Evolutionary conservation across 75 land plant species (phyloP), one percentile per base, ranked within the genome.

Genomic region (Adiantum capillusveneris): DNA sequence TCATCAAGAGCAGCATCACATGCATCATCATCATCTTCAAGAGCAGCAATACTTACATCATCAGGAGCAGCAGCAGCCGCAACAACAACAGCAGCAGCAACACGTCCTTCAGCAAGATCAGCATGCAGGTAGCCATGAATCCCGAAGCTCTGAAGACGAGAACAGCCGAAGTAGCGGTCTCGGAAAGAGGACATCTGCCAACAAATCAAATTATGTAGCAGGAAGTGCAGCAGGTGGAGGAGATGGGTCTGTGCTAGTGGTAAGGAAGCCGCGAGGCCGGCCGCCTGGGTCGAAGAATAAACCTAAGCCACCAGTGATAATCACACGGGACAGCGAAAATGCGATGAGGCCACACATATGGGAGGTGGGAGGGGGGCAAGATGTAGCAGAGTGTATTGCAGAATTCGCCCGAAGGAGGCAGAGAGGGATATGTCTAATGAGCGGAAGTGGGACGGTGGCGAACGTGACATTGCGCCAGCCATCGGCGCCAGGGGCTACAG

Each of bases 241-340:
- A 11, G 72, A 69, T 53, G 37, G 7, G 7, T 34, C 37, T 5
- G 9, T 9, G 37, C 3, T 9, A 9, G 66, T 57, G 49, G 59
- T 42, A 0, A 56, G 81, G 44, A 25, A 79, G 62, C 93, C 93
- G 5, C 53, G 93, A 16, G 93, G 93, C 0, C 54, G 93, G 1
- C 93, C 93, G 0, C 80, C 88, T 0, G 93, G 93, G 27, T 88
- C 93, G 44, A 88, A 88, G 76, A 88, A 88, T 82, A 88, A 84
- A 66, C 93, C 93, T 0, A 88, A 84, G 64, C 93, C 93, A 1
- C 93, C 93, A 30, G 81, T 88, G 57, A 83, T 83, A 71, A 87
- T 87, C 62, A 87, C 92, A 25, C 77, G 87, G 11, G 87, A 84
- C 65, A 84, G 84, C 77, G 93, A 83, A 30, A 88, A 84, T 63